Percentiles rank a stretch among this genome's conserved stretches.
phyloP scores from a whole-genome alignment of 768 basidiomycete species.

The Rhodosporidiobolus odoratus region DNA sequence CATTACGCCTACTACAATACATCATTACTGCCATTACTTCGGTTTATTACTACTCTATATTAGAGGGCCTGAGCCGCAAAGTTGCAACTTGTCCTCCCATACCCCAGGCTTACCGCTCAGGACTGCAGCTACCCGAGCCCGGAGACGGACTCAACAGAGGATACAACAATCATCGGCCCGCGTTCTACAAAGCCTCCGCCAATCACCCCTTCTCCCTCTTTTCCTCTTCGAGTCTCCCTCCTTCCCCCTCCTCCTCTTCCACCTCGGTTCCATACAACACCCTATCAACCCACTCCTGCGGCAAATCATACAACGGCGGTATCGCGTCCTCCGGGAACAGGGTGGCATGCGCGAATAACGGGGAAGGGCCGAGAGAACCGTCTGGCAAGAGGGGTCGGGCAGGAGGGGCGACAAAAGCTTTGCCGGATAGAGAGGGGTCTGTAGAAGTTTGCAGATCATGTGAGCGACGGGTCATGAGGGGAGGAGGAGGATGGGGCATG shows the following conservation, averaged over 20 bases:
- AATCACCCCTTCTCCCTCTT: background rate
- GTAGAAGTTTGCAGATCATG: background rate
- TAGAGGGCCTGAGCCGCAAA: too few relatives aligned
- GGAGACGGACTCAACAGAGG: background rate
- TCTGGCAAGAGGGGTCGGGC: background rate
- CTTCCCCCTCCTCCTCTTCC: background rate
- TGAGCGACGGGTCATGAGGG: too few relatives aligned
- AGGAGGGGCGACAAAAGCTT: slow-evolving; percentile 5
- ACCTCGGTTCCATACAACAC: slow-evolving; percentile 54
- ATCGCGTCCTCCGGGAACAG: slow-evolving; percentile 47
- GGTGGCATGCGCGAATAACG: slow-evolving; percentile 55
- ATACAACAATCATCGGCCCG: background rate
- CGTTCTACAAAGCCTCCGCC: background rate
- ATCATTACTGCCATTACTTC: too few relatives aligned
- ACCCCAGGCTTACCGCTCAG: too few relatives aligned
- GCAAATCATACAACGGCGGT: slow-evolving; percentile 73
- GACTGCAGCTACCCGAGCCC: too few relatives aligned
- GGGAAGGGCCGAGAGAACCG: background rate
- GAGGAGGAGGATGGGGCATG: background rate
- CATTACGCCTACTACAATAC: too few relatives aligned
- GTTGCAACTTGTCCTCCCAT: too few relatives aligned
- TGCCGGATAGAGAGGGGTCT: background rate
- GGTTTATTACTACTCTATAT: too few relatives aligned
- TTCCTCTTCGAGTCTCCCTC: background rate
- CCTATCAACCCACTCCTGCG: slow-evolving; percentile 72